Evolutionary conservation across 805 yeast genomes (phyloP).

Genomic region (Alloascoidea hylecoeti): DNA sequence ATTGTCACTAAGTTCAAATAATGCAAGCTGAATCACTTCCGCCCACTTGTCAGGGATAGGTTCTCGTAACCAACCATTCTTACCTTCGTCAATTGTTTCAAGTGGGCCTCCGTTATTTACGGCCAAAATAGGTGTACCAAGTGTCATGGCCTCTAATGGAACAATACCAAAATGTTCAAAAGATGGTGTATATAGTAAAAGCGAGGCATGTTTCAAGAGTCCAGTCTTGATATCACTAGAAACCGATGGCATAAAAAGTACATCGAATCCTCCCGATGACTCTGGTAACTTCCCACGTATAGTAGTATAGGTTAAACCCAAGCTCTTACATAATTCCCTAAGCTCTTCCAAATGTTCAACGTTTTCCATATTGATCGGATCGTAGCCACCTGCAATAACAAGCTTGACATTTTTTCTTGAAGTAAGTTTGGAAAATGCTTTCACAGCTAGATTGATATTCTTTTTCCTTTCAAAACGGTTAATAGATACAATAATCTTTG

Average conservation of each 20-base stretch:
- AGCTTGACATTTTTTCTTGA: slow-evolving; percentile 24
- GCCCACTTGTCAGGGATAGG: slow-evolving; percentile 19
- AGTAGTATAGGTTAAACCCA: slow-evolving; percentile 31
- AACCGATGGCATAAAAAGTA: slow-evolving; percentile 73
- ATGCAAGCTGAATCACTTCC: slow-evolving; percentile 14
- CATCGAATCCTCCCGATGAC: slow-evolving; percentile 22
- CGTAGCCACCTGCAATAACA: slow-evolving; percentile 87
- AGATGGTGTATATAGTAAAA: slow-evolving; percentile 78
- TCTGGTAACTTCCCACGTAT: slow-evolving; percentile 13
- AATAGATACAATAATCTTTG: slow-evolving; percentile 43
- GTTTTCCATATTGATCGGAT: slow-evolving; percentile 61
- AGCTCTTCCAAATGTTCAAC: slow-evolving; percentile 55
- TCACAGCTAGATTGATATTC: slow-evolving; percentile 64
- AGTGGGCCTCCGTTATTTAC: slow-evolving; percentile 86
- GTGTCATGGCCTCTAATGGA: slow-evolving; percentile 88
- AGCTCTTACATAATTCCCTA: slow-evolving; percentile 27
- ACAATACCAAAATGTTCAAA: slow-evolving; percentile 96
- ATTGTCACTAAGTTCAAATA: slow-evolving; percentile 8
- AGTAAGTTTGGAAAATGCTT: slow-evolving; percentile 39
- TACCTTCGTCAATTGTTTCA: slow-evolving; percentile 48
- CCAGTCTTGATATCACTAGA: slow-evolving; percentile 48
- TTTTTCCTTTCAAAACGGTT: slow-evolving; percentile 87
- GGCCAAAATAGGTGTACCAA: slow-evolving; percentile 74
- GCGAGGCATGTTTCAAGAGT: slow-evolving; percentile 38
- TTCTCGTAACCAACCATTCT: slow-evolving; percentile 23